Conservation (phyloP, 176 grass and related monocot genomes). For the Zoysia pacifica region DNA sequence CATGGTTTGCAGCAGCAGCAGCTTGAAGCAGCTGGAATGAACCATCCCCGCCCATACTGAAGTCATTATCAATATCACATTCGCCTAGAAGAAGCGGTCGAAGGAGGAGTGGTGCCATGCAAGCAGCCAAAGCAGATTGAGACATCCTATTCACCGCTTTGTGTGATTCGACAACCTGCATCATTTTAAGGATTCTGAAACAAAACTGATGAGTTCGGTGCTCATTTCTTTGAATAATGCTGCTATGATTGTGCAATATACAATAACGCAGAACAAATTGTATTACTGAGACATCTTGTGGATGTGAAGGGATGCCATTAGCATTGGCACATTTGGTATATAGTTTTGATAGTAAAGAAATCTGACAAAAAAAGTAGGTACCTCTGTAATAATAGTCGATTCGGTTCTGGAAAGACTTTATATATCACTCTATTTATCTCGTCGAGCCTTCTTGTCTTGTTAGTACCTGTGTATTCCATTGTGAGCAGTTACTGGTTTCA, state of each 20-base stretch:
- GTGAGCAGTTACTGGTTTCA: conserved; percentile 9
- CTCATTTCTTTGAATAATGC: conserved; percentile 18
- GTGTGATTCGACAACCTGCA: conserved; percentile 72
- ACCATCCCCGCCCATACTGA: conserved; percentile 80
- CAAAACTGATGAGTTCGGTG: conserved; percentile 40
- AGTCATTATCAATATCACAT: conserved; percentile 85
- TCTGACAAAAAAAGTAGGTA: conserved; percentile 38
- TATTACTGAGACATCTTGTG: neutral
- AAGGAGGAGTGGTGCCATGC: conserved; percentile 97
- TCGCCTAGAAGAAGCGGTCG: conserved; percentile 89
- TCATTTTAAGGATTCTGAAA: conserved; percentile 98
- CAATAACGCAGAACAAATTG: conserved; percentile 25
- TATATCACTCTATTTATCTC: conserved; percentile 75
- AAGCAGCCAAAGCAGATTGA: conserved; percentile 90
- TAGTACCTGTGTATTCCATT: conserved; percentile 64
- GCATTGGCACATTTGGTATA: neutral
- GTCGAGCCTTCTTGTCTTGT: conserved; percentile 67
- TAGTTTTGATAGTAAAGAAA: conserved; percentile 11
- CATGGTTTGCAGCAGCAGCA: conserved; percentile 94
- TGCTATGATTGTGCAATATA: conserved; percentile 27
- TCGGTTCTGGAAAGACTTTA: conserved; percentile 94
- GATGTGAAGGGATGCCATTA: neutral
- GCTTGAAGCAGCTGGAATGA: conserved; percentile 94
- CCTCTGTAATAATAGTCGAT: conserved; percentile 81
- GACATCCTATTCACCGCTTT: conserved; percentile 95